Evolutionary conservation across 192 early-diverging fungal genomes (phyloP).

Genomic region (Coemansia sp.): DNA sequence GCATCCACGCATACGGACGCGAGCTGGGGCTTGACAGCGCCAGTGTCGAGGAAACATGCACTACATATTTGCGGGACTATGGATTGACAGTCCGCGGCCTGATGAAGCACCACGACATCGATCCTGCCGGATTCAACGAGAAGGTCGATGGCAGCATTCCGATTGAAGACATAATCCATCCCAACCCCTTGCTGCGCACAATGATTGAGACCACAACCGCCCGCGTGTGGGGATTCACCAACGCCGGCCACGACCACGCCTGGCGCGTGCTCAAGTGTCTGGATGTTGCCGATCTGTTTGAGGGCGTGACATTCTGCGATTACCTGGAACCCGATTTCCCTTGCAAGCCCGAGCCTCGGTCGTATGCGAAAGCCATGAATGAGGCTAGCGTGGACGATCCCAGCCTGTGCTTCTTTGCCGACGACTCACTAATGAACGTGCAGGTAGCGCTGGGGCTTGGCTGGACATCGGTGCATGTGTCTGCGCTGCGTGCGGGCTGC

Average conservation of each 20-base stretch:
- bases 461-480: conserved; percentile 56
- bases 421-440: conserved; percentile 71
- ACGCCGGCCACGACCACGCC: conserved; percentile 73
- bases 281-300: conserved; percentile 70
- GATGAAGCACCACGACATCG: conserved; percentile 66
- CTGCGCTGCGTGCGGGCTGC: not conserved
- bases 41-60: conserved; percentile 55
- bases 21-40: conserved; percentile 59
- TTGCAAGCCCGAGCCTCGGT: conserved; percentile 67
- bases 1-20: conserved; percentile 64
- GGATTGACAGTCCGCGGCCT: conserved; percentile 73
- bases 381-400: conserved; percentile 63
- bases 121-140: conserved; percentile 63
- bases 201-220: conserved; percentile 60
- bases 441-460: conserved; percentile 58
- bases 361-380: conserved; percentile 64
- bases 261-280: conserved; percentile 63
- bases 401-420: conserved; percentile 70
- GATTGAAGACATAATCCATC: conserved; percentile 61
- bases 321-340: conserved; percentile 67
- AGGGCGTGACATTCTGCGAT: conserved; percentile 74
- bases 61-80: conserved; percentile 67
- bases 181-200: conserved; percentile 60
- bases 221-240: conserved; percentile 79
- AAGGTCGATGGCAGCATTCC: conserved; percentile 71